Conservation (phyloP, 2,329 filamentous ascomycete species). For the Cercospora janseana region DNA sequence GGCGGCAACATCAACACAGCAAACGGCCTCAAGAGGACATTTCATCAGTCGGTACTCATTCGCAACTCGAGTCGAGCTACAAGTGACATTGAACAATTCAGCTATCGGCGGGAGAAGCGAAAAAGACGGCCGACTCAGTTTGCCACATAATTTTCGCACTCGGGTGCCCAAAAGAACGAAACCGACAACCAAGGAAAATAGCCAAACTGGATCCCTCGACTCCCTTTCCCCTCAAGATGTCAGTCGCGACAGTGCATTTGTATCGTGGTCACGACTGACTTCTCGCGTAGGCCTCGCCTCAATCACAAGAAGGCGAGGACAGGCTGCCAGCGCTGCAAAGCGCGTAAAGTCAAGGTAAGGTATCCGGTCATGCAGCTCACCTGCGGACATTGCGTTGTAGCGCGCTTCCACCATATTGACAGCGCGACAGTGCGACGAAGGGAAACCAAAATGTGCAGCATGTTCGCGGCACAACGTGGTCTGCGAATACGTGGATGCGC, state of each 20-base stretch:
- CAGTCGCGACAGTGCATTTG: background rate
- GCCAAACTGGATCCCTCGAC: background rate
- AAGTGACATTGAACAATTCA: too few relatives aligned
- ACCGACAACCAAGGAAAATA: constrained; percentile 7
- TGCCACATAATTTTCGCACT: constrained; percentile 8
- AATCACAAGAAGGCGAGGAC: constrained; percentile 28
- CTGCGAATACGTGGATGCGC: constrained; percentile 29
- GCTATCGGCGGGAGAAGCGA: too few relatives aligned
- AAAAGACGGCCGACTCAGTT: too few relatives aligned
- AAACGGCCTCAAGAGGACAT: background rate
- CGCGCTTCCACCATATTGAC: background rate
- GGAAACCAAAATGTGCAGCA: constrained; percentile 26
- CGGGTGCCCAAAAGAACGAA: constrained; percentile 12
- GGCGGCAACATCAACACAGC: constrained; percentile 4
- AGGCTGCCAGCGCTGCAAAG: constrained; percentile 29
- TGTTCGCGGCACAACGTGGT: constrained; percentile 28
- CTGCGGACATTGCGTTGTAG: background rate
- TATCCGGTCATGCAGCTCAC: background rate
- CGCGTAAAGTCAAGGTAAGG: constrained; percentile 28
- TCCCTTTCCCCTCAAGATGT: constrained; percentile 1
- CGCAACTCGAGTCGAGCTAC: background rate
- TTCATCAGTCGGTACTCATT: background rate
- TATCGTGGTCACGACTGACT: constrained; percentile 6
- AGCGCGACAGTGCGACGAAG: constrained; percentile 28
- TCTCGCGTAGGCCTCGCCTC: constrained; percentile 23